phyloP scores from a whole-genome alignment of 2,329 filamentous ascomycete species.

The Aurifilum marmelostoma region DNA sequence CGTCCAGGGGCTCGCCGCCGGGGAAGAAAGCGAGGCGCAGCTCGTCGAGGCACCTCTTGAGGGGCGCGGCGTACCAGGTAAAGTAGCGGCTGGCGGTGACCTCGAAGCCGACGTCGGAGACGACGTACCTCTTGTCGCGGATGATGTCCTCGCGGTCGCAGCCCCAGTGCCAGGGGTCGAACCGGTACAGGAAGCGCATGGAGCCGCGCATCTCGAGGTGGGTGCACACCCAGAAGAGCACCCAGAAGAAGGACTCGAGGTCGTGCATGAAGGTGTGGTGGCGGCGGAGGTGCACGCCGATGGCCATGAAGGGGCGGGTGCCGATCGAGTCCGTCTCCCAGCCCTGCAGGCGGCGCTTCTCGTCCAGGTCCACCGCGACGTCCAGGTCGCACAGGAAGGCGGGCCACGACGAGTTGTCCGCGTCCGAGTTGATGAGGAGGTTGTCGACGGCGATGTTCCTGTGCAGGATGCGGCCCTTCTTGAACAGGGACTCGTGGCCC shows the following conservation, averaged over 20 bases:
- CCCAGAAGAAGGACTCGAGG: conserved; percentile 53
- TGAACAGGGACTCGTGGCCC: conserved; percentile 37
- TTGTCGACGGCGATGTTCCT: conserved; percentile 44
- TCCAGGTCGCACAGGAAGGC: conserved; percentile 42
- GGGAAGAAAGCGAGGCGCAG: no score
- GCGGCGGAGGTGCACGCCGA: conserved; percentile 46
- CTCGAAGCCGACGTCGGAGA: no score
- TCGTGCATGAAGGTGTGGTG: conserved; percentile 50
- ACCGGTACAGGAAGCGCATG: no score
- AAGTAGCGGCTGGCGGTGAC: no score
- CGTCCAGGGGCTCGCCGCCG: no score
- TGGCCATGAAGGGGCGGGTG: conserved; percentile 51
- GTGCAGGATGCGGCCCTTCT: conserved; percentile 39
- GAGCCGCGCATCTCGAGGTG: conserved; percentile 32
- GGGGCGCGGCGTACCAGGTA: no score
- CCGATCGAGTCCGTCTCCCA: conserved; percentile 30
- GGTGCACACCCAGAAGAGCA: conserved; percentile 51
- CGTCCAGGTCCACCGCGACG: conserved; percentile 37
- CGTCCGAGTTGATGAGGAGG: conserved; percentile 44
- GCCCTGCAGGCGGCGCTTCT: no score
- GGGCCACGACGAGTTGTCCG: background rate
- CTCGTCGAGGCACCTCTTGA: no score
- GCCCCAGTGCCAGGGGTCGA: no score
- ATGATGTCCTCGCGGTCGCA: no score
- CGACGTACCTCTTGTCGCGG: no score